phyloP scores from a whole-genome alignment of 2,329 filamentous ascomycete genomes.

The Didymella glomerata region DNA sequence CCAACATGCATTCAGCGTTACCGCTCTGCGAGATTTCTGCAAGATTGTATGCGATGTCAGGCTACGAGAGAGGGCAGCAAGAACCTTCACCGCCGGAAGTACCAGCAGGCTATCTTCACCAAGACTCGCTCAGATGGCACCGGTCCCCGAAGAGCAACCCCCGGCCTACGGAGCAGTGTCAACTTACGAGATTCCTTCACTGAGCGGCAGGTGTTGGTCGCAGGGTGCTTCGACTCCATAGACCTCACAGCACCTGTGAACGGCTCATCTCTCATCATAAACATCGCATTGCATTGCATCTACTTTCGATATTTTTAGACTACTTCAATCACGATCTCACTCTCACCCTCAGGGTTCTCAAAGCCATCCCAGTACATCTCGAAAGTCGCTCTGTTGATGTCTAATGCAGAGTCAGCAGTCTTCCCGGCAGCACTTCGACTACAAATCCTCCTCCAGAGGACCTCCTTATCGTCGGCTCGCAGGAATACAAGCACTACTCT shows the following conservation, averaged over 20 bases:
- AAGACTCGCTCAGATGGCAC: not conserved
- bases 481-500: conserved; percentile 24
- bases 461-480: conserved; percentile 16
- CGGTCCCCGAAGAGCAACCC: not conserved
- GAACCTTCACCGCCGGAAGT: not conserved
- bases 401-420: conserved; percentile 21
- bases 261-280: not conserved
- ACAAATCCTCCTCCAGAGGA: conserved; percentile 20
- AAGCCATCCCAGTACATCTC: conserved; percentile 24
- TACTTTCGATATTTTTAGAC: not conserved
- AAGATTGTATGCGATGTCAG: not conserved
- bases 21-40: not conserved
- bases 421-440: conserved; percentile 10
- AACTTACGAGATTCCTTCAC: not conserved
- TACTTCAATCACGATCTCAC: conserved; percentile 19
- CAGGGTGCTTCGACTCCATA: not conserved
- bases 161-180: not conserved
- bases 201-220: not conserved
- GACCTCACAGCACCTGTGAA: not conserved
- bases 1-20: not conserved
- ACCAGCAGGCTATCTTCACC: not conserved
- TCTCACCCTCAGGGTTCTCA: conserved; percentile 21
- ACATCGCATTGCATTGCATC: no score
- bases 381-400: conserved; percentile 22
- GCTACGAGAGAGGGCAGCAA: not conserved